Conservation (phyloP, 1,284 basidiomycete genomes). For the Ustilago sp. region DNA sequence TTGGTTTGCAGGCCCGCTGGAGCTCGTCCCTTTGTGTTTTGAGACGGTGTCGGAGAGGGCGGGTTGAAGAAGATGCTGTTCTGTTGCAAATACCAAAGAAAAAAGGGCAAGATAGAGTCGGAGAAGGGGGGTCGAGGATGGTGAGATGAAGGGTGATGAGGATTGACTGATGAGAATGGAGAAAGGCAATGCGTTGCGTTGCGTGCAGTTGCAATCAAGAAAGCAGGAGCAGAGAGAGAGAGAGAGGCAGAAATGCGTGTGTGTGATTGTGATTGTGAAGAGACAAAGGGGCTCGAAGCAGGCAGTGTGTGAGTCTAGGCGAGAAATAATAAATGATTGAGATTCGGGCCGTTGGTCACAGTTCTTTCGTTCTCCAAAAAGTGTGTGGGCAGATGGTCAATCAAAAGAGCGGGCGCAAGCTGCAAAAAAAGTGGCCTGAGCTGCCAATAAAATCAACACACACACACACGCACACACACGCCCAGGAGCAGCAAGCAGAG, state of each 20-base stretch:
- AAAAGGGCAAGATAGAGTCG: background rate
- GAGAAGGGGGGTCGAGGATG: background rate
- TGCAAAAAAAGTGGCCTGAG: background rate
- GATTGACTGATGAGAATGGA: background rate
- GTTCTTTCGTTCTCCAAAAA: background rate
- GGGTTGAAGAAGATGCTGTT: background rate
- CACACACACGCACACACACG: background rate
- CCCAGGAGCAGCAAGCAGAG: constrained; percentile 1
- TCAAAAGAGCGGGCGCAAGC: background rate
- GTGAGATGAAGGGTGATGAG: background rate
- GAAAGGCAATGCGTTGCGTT: constrained; percentile 4
- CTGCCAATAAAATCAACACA: background rate
- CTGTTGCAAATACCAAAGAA: background rate
- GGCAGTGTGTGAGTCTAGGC: constrained; percentile 15
- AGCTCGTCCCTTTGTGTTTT: background rate
- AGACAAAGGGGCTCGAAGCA: constrained; percentile 23
- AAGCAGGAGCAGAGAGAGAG: background rate
- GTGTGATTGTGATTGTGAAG: constrained; percentile 7
- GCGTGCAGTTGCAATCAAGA: constrained; percentile 1
- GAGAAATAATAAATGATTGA: background rate
- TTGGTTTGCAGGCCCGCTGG: background rate
- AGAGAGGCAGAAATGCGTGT: background rate
- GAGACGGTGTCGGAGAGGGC: background rate
- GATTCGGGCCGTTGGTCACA: too few relatives aligned
- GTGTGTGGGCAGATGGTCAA: background rate